Conservation (phyloP, 2,329 filamentous ascomycete genomes). For the Verticillium alfalfae region DNA sequence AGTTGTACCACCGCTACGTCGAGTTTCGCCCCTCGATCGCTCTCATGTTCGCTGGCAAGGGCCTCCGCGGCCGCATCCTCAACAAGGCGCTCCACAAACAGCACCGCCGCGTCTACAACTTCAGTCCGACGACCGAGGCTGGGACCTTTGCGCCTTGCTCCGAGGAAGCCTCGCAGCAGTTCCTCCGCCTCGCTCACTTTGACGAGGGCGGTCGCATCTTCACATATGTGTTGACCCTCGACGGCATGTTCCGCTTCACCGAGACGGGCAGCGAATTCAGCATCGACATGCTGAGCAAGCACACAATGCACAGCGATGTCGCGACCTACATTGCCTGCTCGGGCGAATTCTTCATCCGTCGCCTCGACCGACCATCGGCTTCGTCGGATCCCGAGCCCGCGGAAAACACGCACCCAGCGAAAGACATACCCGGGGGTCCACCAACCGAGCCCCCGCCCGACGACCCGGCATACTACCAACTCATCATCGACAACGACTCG, state of each 20-base stretch:
- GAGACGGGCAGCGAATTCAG: constrained; percentile 95
- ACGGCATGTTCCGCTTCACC: constrained; percentile 83
- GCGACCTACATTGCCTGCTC: constrained; percentile 86
- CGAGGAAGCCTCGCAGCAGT: constrained; percentile 67
- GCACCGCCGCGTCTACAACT: constrained; percentile 85
- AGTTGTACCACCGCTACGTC: constrained; percentile 86
- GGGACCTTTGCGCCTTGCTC: constrained; percentile 63
- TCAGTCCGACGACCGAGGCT: constrained; percentile 68
- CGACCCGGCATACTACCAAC: constrained; percentile 63
- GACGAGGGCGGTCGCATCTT: constrained; percentile 83
- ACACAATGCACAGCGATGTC: constrained; percentile 95
- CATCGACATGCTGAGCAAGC: constrained; percentile 87
- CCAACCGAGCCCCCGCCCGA: constrained; percentile 35
- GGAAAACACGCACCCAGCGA: constrained; percentile 43
- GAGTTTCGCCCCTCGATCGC: constrained; percentile 89
- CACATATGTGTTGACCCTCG: constrained; percentile 86
- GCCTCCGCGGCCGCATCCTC: constrained; percentile 72
- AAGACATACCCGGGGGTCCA: constrained; percentile 41
- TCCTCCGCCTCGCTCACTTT: constrained; percentile 81
- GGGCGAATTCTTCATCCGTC: constrained; percentile 86
- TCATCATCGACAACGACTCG: constrained; percentile 92
- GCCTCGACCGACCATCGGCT: constrained; percentile 46
- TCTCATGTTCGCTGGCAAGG: constrained; percentile 76
- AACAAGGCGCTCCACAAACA: constrained; percentile 87
- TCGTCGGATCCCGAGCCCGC: constrained; percentile 35